These are phyloP conservation scores for Salvia miltiorrhiza DNA, from an alignment of 257 asterid genomes.

Conservation along the genomic window DNA sequence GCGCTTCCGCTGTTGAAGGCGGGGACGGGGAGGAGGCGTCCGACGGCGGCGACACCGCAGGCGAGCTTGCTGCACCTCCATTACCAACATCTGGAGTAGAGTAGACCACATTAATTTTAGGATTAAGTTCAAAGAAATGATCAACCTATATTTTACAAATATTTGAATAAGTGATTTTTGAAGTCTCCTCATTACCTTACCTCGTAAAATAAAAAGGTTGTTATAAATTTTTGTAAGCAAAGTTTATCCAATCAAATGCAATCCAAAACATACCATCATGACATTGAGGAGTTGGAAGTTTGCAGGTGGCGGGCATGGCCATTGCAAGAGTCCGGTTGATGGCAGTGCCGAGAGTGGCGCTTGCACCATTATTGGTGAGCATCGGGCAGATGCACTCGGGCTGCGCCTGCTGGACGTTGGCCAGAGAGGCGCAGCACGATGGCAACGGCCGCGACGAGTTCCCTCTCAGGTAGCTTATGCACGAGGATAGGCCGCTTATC, in stretches of 20 bases:
- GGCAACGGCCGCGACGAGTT: conserved; percentile 42
- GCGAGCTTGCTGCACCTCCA: neutral
- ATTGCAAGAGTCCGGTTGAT: conserved; percentile 54
- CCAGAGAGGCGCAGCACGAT: conserved; percentile 49
- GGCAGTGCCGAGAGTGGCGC: conserved; percentile 31
- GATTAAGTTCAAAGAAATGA: no score
- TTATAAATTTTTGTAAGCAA: no score
- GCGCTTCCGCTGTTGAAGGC: neutral
- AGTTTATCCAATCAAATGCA: no score
- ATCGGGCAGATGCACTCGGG: conserved; percentile 46
- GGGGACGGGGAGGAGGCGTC: neutral
- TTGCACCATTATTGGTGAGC: conserved; percentile 24
- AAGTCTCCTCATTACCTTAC: no score
- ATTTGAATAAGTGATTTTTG: no score
- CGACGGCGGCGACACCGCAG: neutral
- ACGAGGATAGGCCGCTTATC: conserved; percentile 39
- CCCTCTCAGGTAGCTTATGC: conserved; percentile 48
- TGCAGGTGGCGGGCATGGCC: conserved; percentile 45
- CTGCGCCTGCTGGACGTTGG: conserved; percentile 35
- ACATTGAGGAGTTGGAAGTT: conserved; percentile 46
- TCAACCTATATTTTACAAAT: no score
- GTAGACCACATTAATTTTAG: no score
- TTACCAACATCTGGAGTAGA: neutral
- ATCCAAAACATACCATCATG: conserved; percentile 22
- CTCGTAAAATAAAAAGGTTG: no score